Evolutionary conservation across 1,139 yeast species (phyloP), one percentile per base, ranked within the genome.

Genomic region (Saccharomyces hybrid): DNA sequence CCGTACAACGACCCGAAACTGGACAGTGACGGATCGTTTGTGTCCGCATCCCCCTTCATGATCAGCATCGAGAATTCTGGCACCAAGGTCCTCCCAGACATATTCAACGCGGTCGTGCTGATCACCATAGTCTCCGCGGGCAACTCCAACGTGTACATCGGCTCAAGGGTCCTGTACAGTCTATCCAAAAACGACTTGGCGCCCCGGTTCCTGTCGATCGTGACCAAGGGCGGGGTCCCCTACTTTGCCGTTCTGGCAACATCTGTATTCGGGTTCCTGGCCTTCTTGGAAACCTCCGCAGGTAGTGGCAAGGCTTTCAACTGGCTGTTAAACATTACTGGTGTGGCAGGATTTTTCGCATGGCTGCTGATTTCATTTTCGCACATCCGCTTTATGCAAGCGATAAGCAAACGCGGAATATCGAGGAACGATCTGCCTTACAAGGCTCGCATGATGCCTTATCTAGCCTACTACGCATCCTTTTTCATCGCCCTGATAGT

Each of bases 241-340:
- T 79, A 75, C 61, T 68, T 74, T 47, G 78, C 87, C 14, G 90
- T 85, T 31, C 53, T 78, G 1, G 68, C 75, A 62, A 83, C 90
- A 5, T 73, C 89, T 4, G 64, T 76, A 0, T 79, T 85, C 63
- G 93, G 93, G 50, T 72, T 81, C 34, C 73, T 81, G 59, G 90
- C 90, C 1, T 85, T 82, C 69, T 76, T 91, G 76, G 85, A 84
- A 52, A 76, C 82, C 56, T 71, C 77, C 16, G 68, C 69, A 13
- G 71, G 75, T 53, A 95, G 96, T 52, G 73, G 75, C 32, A 75
- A 78, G 14, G 97, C 90, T 7, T 91, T 90, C 74, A 73, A 78
- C 62, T 91, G 96, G 91, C 79, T 91, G 59, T 79, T 89, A 61
- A 88, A 88, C 71, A 83, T 91, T 61, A 80, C 89, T 38, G 87